Base-by-base conservation (phyloP, 2,329 filamentous ascomycete genomes). In the Tolypocladium guangdongense region DNA sequence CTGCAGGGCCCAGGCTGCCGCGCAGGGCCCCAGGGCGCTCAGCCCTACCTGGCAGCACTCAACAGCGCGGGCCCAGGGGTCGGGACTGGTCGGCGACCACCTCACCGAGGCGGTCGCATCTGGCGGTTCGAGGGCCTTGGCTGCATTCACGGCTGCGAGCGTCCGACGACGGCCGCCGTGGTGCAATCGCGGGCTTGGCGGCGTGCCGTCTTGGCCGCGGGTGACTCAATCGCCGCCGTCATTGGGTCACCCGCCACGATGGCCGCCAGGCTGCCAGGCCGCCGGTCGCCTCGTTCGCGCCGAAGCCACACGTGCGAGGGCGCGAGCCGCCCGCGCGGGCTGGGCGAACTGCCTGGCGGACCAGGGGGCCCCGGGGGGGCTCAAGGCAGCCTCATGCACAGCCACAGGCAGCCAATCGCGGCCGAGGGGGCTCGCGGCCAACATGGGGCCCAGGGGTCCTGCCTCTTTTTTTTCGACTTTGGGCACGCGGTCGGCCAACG, bases 341-440 rank as follows among this genome's bases (percentile, higher is more conserved):
- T 18, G 20, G 52, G 49, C 52, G 35, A 39, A 54, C 49, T 43
- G 52, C 49, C 49, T 54, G 52, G 36, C 52, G 49, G 35, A 41
- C 38, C 30, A 27, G 36, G 37, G 38, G n/a, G n/a, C n/a, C n/a
- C n/a, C n/a, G n/a, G n/a, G n/a, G n/a, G n/a, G n/a, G n/a, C n/a
- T n/a, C n/a, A n/a, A n/a, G n/a, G 30, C 30, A 30, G 30, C 30
- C 27, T 3, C 30, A 10, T 16, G 41, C 43, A 46, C 43, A n/a
- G 43, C 43, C 43, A 16, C 43, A n/a, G 16, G 4, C 41, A 18
- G 41, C 41, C 24, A 45, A 45, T 45, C 24, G 41, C 11, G 16
- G 18, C 27, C 27, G 8, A 11, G 43, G 32, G 32, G 24, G 27
- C 18, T 32, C 43, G 27, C 27, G 6, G 30, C 18, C 43, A 32